phyloP scores from a whole-genome alignment of 2,329 filamentous ascomycete genomes.

The Aspergillus sojae region DNA sequence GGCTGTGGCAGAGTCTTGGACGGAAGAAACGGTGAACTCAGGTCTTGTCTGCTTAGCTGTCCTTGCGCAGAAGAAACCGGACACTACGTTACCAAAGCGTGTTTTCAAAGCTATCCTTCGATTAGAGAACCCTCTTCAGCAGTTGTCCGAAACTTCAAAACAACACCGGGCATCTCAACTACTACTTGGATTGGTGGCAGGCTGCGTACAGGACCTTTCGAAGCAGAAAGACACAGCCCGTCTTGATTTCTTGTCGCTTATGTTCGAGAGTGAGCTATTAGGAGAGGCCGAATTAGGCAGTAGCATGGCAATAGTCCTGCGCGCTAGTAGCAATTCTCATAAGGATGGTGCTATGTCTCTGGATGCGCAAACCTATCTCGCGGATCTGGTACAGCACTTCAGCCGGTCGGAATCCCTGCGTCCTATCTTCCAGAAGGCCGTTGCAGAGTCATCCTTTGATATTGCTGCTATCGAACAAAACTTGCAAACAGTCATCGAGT shows the following conservation, averaged over 20 bases:
- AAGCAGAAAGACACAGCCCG: conserved; percentile 39
- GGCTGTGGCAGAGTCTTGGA: conserved; percentile 78
- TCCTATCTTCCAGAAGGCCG: conserved; percentile 66
- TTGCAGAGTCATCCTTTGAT: conserved; percentile 70
- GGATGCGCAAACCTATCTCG: conserved; percentile 64
- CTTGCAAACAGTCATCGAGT: conserved; percentile 70
- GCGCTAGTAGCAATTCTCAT: conserved; percentile 50
- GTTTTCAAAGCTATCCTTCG: conserved; percentile 60
- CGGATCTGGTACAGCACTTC: conserved; percentile 67
- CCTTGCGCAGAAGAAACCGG: conserved; percentile 76
- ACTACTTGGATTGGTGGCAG: conserved; percentile 39
- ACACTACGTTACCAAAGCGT: conserved; percentile 68
- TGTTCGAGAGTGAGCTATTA: conserved; percentile 39
- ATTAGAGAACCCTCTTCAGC: conserved; percentile 34
- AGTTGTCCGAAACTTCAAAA: conserved; percentile 36
- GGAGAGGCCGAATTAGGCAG: conserved; percentile 31
- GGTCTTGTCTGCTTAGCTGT: conserved; percentile 80
- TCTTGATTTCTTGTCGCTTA: conserved; percentile 49
- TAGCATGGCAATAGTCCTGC: conserved; percentile 38
- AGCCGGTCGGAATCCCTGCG: conserved; percentile 64
- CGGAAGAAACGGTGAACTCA: conserved; percentile 68
- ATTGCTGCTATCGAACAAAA: conserved; percentile 75
- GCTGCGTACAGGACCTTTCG: conserved; percentile 36
- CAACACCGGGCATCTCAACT: conserved; percentile 39
- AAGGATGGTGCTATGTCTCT: conserved; percentile 38